Percentiles rank a stretch among this genome's conserved stretches.
Conservation (phyloP, 805 yeast genomes). For the Metschnikowia kofuensis region DNA sequence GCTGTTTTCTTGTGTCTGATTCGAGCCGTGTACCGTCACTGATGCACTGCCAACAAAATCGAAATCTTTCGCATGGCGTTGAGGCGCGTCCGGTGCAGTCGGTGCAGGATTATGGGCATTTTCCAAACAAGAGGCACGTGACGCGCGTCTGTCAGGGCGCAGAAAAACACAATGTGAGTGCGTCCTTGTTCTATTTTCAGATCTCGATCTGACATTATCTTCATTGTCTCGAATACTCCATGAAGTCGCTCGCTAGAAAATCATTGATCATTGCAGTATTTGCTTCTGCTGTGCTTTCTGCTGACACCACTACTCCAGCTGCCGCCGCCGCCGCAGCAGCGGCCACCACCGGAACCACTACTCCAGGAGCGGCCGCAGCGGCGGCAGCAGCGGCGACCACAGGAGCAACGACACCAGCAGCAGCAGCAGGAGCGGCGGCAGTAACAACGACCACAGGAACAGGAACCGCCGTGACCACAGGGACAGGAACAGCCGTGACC, state of each 20-base stretch:
- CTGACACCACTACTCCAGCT: slow-evolving; percentile 12
- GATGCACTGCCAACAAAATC: no score
- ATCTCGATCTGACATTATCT: background rate
- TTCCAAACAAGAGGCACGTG: slow-evolving; percentile 1
- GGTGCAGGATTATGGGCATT: background rate
- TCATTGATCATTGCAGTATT: slow-evolving; percentile 8
- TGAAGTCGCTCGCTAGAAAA: slow-evolving; percentile 3
- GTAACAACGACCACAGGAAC: slow-evolving; percentile 19
- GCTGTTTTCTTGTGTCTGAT: no score
- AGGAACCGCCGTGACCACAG: slow-evolving; percentile 16
- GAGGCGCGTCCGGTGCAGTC: background rate
- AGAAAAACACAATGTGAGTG: background rate
- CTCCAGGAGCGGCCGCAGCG: slow-evolving; percentile 3
- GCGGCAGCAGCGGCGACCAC: slow-evolving; percentile 17
- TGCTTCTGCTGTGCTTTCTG: slow-evolving; percentile 15
- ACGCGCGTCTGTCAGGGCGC: background rate
- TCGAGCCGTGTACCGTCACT: no score
- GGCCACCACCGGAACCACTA: slow-evolving; percentile 3
- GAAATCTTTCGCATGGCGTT: background rate
- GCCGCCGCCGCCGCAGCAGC: slow-evolving; percentile 15
- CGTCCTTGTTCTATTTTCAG: background rate
- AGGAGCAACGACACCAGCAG: slow-evolving; percentile 18
- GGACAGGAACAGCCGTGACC: slow-evolving; percentile 12
- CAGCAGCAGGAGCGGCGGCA: slow-evolving; percentile 17
- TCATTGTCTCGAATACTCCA: background rate